Evolutionary conservation across 192 early-diverging fungal species (phyloP), one percentile per base, ranked within the genome.

Genomic region (Allomyces arbusculus): DNA sequence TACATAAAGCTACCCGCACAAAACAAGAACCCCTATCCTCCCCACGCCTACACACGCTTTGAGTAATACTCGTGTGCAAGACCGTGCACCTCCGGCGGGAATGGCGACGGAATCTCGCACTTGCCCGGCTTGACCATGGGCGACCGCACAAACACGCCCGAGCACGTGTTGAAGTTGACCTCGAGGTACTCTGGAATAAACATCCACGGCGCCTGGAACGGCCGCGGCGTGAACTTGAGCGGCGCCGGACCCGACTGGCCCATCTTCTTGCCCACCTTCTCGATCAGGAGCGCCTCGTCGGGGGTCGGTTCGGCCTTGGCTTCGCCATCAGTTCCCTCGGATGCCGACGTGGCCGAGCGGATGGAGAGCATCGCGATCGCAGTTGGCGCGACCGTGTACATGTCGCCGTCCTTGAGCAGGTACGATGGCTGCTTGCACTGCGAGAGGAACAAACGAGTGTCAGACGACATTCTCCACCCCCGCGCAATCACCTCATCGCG

Each of bases 131-230:
- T 82, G 23, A 89, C 89, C 61, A 94, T 81, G 16, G 95, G 95
- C 25, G 87, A 76, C 64, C 93, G 87, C 61, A 98, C 75, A 70
- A 92, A 92, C 61, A 92, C 84, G 1, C 83, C 78, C 33, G 88
- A 89, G 83, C 92, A 94, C 9, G 87, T 92, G 73, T 88, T 87
- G 78, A 93, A 98, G 79, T 91, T 87, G 63, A 98, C 93, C 78
- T 98, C 95, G 25, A 98, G 86, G 73, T 98, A 98, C 63, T 91
- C 84, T 10, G 95, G 95, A 22, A 94, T 81, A 72, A 95, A 98
- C 84, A 98, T 86, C 81, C 87, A 94, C 12, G 95, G 92, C 71
- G 90, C 86, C 73, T 85, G 82, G 73, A 88, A 98, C 19, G 82
- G 82, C 33, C 74, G 79, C 14, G 85, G 79, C n/a, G 70, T 74